A percentile compares a stretch with the other conserved stretches of the same genome.
Conservation (phyloP, 2,329 filamentous ascomycete species). For the Juglanconis sp. region DNA sequence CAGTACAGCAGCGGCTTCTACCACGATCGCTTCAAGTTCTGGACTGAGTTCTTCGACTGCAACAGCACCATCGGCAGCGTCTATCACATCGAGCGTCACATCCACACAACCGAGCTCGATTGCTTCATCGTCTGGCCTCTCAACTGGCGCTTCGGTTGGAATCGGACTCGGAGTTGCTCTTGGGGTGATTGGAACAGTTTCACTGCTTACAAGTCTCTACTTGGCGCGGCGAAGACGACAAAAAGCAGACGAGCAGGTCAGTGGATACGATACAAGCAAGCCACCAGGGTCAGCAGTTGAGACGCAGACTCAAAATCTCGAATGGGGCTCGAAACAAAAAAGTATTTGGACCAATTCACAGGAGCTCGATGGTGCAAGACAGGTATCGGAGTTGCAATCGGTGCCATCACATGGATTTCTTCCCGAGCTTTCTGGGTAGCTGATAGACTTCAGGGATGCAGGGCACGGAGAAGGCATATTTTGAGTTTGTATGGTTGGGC, state of each 20-base stretch:
- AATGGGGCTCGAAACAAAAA: conserved; percentile 21
- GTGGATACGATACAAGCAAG: neutral
- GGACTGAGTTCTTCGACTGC: too few species aligned
- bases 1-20: too few species aligned
- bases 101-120: too few species aligned
- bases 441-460: neutral
- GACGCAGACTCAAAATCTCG: conserved; percentile 18
- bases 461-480: neutral
- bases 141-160: neutral
- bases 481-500: too few species aligned
- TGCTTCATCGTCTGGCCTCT: too few species aligned
- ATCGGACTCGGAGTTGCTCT: neutral
- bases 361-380: conserved; percentile 66
- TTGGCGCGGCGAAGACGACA: neutral
- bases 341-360: conserved; percentile 31
- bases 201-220: neutral
- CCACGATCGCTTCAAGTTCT: too few species aligned
- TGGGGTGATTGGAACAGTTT: neutral
- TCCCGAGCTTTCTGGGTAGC: neutral
- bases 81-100: too few species aligned
- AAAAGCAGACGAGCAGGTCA: neutral
- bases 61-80: too few species aligned
- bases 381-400: conserved; percentile 64
- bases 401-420: conserved; percentile 51
- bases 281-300: neutral